Evolutionary conservation across 805 yeast genomes (phyloP), one percentile per base, ranked within the genome.

Genomic region (Ogataea corticis): DNA sequence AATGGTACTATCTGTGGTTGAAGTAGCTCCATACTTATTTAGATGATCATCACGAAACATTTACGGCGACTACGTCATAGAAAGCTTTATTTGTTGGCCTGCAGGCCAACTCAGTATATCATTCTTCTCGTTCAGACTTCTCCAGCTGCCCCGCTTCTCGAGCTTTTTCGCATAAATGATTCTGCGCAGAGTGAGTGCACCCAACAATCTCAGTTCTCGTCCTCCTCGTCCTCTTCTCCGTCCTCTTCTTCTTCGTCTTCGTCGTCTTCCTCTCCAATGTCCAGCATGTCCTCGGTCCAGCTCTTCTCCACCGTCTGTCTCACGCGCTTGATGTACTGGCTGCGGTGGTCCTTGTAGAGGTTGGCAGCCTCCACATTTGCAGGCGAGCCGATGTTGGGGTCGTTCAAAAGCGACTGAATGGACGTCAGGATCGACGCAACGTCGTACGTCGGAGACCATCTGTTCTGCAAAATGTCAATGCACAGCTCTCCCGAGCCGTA

Each of bases 381-480:
- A 1, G 99, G 99, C 18, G 96, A 87, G 42, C 91, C 83, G 38
- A 91, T 95, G 64, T 94, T 94, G 14, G 99, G 99, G 64, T 94
- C 99, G 67, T 94, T 94, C 56, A 94, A 73, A 51, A 94, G 75
- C 45, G 91, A 83, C 65, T 94, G 99, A 47, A 94, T 83, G 21
- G 96, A 87, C 1, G 99, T 94, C 56, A 94, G 74, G 45, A 94
- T 92, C 11, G 96, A 89, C 10, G 96, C 90, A 31, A 94, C 99
- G 62, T 94, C 99, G 63, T 92, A 94, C 0, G 99, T 94, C 11
- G 99, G 99, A 19, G 96, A 86, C 99, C 99, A 94, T 63, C 98
- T 77, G 70, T 92, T 94, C 65, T 94, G 99, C 55, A 94, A 72
- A 55, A 94, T 94, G 69, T 94, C 99, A 52, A 94, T 76, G 70